Conservation (phyloP, 345 rosid species). For the Gossypium australe region DNA sequence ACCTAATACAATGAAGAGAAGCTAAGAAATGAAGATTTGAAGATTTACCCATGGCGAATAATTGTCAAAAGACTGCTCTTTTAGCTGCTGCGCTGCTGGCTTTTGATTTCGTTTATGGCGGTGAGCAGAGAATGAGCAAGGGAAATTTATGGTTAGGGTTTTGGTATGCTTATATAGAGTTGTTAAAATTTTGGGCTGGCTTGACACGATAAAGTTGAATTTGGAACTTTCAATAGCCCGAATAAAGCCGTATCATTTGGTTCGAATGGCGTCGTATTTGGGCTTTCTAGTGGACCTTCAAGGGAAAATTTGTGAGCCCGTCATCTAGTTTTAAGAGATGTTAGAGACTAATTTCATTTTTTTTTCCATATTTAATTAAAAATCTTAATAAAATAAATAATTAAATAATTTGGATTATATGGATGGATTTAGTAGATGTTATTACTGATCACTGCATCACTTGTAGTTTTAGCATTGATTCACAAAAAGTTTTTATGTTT, state of each 20-base stretch:
- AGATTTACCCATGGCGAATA: slow-evolving; percentile 17
- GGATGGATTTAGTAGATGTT: too few relatives aligned
- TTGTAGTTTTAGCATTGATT: too few relatives aligned
- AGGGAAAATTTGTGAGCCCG: neutral
- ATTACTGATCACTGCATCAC: too few relatives aligned
- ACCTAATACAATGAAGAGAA: neutral
- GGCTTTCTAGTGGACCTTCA: neutral
- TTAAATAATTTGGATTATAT: too few relatives aligned
- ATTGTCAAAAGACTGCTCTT: neutral
- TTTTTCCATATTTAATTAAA: too few relatives aligned
- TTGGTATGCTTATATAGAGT: neutral
- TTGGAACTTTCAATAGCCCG: neutral
- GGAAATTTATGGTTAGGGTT: neutral
- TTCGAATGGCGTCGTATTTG: neutral
- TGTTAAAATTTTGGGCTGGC: neutral
- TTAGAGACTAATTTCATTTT: too few relatives aligned
- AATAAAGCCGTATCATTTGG: neutral
- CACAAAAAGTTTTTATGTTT: too few relatives aligned
- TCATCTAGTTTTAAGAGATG: neutral
- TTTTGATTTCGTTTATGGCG: neutral
- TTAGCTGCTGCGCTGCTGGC: neutral
- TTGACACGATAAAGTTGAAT: neutral
- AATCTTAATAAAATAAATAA: too few relatives aligned
- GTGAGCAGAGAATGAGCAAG: neutral
- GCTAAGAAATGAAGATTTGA: neutral